Evolutionary conservation across 2,329 filamentous ascomycete species (phyloP), one percentile per base, ranked within the genome.

Genomic region (Dactylonectria macrodidyma): DNA sequence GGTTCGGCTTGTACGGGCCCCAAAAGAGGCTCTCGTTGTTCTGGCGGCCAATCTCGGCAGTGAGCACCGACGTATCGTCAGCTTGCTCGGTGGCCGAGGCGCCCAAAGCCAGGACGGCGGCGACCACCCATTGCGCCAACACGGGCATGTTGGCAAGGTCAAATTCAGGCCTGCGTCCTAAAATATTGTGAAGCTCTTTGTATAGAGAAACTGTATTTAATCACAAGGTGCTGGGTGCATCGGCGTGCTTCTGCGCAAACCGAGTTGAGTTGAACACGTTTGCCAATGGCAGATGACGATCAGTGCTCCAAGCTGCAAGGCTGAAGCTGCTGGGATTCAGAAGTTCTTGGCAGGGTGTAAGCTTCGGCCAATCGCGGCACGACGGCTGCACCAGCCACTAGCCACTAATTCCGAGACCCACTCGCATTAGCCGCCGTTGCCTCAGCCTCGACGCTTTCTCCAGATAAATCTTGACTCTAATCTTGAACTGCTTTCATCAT

Each of bases 1-100:
- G 82, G 77, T 98, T 98, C 0, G 95, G 93, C 74, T 94, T 90
- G 83, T 98, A 99, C 1, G 96, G 94, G 0, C 96, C 96, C 96
- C 96, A 99, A 84, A 98, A 87, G 75, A 99, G 86, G 77, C 92
- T 95, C 77, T 97, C 88, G 81, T 98, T 97, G 77, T 89, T 89
- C 69, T 85, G 78, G 14, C 86, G 85, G 38, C 82, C 84, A 67
- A 88, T 81, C 75, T 89, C 86, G 69, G 79, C 80, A 50, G 81
- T 83, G 44, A 88, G 77, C 61, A 87, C 81, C 12, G 74, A 72
- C 48, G 81, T 5, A 80, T 51, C 77, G 41, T 66, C 58, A 36
- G 46, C 70, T 60, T 77, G 76, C 9, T 76, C 76, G 30, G 70
- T 67, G 51, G 78, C 80, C 36, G 74, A 66, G 30, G 65, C 71